These are phyloP conservation scores for Ganoderma lingzhi DNA, from an alignment of 1,284 basidiomycete species.

Conservation along the genomic window DNA sequence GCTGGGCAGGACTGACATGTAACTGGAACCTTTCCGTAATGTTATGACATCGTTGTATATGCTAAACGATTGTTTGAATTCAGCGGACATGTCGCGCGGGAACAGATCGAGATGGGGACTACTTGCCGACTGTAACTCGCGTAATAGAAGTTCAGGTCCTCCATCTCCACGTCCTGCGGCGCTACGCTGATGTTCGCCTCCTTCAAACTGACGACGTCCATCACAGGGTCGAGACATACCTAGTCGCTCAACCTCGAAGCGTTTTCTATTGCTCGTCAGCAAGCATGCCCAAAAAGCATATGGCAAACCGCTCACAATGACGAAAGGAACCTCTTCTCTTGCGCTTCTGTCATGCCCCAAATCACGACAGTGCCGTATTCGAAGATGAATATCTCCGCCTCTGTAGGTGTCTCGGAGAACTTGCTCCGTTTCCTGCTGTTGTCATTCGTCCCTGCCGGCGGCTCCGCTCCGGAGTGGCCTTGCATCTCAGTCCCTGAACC, in stretches of 20 bases:
- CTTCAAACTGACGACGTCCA: slow-evolving; percentile 1
- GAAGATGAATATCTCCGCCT: slow-evolving; percentile 94
- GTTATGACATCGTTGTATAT: slow-evolving; percentile 99
- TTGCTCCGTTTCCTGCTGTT: slow-evolving; percentile 61
- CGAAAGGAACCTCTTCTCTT: slow-evolving; percentile 89
- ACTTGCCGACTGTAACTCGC: slow-evolving; percentile 92
- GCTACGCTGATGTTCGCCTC: slow-evolving; percentile 51
- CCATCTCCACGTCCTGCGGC: slow-evolving; percentile 89
- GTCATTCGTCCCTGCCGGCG: slow-evolving; percentile 41
- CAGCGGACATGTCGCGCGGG: slow-evolving; percentile 6
- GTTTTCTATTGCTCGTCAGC: slow-evolving; percentile 64
- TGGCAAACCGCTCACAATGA: slow-evolving; percentile 72
- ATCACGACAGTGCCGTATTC: slow-evolving; percentile 95
- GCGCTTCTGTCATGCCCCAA: slow-evolving; percentile 95
- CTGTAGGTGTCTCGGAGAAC: slow-evolving; percentile 69
- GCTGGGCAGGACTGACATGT: slow-evolving; percentile 74
- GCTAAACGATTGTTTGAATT: slow-evolving; percentile 48
- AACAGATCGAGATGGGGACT: slow-evolving; percentile 22
- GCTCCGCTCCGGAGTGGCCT: slow-evolving; percentile 35
- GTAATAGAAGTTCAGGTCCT: slow-evolving; percentile 97
- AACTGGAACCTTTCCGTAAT: slow-evolving; percentile 91
- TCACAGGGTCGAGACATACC: slow-evolving; percentile 49
- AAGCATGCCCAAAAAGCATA: slow-evolving; percentile 9
- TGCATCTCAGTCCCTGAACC: slow-evolving; percentile 24
- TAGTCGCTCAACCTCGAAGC: slow-evolving; percentile 92